These are phyloP conservation scores for Paramecium caudatum DNA, from an alignment of 73 alveolate species.

Conservation along the genomic window DNA sequence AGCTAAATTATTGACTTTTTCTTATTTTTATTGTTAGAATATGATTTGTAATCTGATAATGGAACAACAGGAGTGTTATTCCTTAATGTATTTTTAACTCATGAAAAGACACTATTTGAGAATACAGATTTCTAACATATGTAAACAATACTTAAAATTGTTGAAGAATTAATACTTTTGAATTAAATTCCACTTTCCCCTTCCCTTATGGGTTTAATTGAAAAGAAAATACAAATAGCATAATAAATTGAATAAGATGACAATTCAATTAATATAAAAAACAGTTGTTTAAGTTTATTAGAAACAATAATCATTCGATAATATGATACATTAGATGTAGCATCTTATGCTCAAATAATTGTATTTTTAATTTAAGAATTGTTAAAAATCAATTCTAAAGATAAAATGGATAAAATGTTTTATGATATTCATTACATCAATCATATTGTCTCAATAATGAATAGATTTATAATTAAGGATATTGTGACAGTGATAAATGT, in stretches of 20 bases:
- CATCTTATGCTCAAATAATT: not conserved
- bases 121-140: conserved; percentile 16
- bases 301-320: conserved; percentile 10
- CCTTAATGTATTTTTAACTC: not conserved
- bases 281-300: conserved; percentile 45
- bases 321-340: not conserved
- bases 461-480: conserved; percentile 11
- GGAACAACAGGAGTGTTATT: not conserved
- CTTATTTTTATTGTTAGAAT: conserved; percentile 22
- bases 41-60: conserved; percentile 4
- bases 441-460: not conserved
- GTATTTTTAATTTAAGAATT: conserved; percentile 15
- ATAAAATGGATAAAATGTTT: conserved; percentile 5
- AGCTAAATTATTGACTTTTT: not conserved
- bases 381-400: not conserved
- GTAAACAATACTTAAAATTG: not conserved
- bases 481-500: not conserved
- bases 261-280: not conserved
- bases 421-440: not conserved
- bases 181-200: not conserved
- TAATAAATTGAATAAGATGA: conserved; percentile 2
- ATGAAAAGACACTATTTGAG: not conserved
- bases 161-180: not conserved
- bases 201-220: not conserved
- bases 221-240: not conserved